These are phyloP conservation scores for Plasmodium cynomolgi DNA, from an alignment of 169 alveolate genomes.

Conservation along the genomic window DNA sequence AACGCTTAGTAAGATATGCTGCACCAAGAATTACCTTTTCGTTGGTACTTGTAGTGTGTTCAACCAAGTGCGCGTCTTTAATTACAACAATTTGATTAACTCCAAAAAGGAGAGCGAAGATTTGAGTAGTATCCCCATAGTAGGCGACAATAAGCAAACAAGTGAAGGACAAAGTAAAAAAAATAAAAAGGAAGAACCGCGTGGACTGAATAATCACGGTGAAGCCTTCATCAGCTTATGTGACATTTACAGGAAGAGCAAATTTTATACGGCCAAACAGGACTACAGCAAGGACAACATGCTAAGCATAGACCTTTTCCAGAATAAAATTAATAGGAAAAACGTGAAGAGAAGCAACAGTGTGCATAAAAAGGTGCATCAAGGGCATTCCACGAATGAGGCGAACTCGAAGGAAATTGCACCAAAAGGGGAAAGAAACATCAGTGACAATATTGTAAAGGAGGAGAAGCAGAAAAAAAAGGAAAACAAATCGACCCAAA, in stretches of 20 bases:
- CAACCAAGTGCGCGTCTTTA: conserved; percentile 62
- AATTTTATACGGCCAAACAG: conserved; percentile 6
- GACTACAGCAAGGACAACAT: background rate
- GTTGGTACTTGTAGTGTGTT: conserved; percentile 31
- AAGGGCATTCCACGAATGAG: background rate
- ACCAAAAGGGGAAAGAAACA: background rate
- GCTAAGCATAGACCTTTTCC: background rate
- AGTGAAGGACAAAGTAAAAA: background rate
- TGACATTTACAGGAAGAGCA: conserved; percentile 37
- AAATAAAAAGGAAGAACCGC: background rate
- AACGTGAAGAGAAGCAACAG: background rate
- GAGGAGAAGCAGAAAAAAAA: background rate
- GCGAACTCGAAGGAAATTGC: background rate
- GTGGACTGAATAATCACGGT: background rate
- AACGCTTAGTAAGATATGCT: conserved; percentile 49
- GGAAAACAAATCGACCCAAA: background rate
- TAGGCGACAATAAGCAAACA: background rate
- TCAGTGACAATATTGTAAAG: background rate
- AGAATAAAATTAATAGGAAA: background rate
- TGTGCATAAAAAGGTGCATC: background rate
- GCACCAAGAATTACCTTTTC: conserved; percentile 55
- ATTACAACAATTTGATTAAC: conserved; percentile 36
- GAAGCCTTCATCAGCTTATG: conserved; percentile 9
- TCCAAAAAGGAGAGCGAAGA: conserved; percentile 10
- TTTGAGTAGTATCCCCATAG: background rate